These are phyloP conservation scores for Fusarium sp. DNA, from an alignment of 2,329 filamentous ascomycete genomes.

Conservation along the genomic window DNA sequence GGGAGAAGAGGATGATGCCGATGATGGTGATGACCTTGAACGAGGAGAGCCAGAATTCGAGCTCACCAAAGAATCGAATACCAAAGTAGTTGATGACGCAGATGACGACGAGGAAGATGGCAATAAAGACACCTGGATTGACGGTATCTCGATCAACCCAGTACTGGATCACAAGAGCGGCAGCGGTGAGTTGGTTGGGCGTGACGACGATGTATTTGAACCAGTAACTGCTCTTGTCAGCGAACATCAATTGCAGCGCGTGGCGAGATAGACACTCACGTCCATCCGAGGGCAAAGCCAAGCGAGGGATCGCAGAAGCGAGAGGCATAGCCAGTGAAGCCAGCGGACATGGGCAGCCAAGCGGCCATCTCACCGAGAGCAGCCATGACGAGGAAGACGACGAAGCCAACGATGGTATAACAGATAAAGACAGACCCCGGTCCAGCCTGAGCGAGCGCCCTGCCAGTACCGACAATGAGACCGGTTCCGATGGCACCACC, in stretches of 20 bases:
- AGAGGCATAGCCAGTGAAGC: constrained; percentile 83
- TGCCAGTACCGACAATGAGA: constrained; percentile 74
- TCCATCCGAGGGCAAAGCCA: constrained; percentile 80
- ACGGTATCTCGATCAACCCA: constrained; percentile 73
- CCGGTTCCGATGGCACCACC: constrained; percentile 79
- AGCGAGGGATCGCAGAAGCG: constrained; percentile 83
- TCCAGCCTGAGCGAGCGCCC: constrained; percentile 61
- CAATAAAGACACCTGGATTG: constrained; percentile 83
- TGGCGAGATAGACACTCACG: constrained; percentile 54
- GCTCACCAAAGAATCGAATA: constrained; percentile 73
- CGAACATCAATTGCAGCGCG: neutral
- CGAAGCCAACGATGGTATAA: constrained; percentile 72
- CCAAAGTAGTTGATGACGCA: constrained; percentile 74
- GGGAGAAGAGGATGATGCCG: constrained; percentile 70
- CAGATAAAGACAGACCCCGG: constrained; percentile 76
- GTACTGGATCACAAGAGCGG: constrained; percentile 79
- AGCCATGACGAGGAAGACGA: constrained; percentile 85
- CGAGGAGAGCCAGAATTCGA: constrained; percentile 69
- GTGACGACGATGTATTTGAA: constrained; percentile 87
- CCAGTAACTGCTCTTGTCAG: constrained; percentile 59
- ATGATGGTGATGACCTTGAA: constrained; percentile 75
- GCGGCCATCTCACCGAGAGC: constrained; percentile 85
- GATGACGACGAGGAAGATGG: constrained; percentile 72
- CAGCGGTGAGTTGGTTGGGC: constrained; percentile 84
- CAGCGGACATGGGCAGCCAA: constrained; percentile 79